phyloP scores from a whole-genome alignment of 305 asterid species.

The Fraxinus angustifolia region DNA sequence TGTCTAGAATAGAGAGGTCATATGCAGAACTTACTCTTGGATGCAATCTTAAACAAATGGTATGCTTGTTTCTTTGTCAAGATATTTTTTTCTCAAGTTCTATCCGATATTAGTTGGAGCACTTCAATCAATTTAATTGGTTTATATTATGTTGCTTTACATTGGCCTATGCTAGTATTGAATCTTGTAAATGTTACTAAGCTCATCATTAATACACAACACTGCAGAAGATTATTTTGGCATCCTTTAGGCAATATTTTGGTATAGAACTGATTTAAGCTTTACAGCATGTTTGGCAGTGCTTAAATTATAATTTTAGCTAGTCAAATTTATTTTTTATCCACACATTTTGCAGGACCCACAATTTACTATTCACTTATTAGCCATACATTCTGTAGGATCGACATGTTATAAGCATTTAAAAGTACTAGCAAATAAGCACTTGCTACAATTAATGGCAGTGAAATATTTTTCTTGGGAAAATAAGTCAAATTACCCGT shows the following conservation, averaged over 20 bases:
- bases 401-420: not conserved
- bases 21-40: constrained; percentile 75
- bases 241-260: not conserved
- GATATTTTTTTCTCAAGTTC: not conserved
- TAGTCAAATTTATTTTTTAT: not conserved
- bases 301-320: not conserved
- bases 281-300: not conserved
- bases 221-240: not conserved
- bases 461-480: not conserved
- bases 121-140: not conserved
- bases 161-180: not conserved
- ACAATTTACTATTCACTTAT: not conserved
- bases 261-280: not conserved
- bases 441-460: not conserved
- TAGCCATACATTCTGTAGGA: not conserved
- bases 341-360: not conserved
- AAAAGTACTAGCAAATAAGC: not conserved
- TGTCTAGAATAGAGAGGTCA: constrained; percentile 67
- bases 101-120: not conserved
- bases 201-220: not conserved
- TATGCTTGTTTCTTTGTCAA: constrained; percentile 24
- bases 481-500: not conserved
- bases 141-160: not conserved
- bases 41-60: constrained; percentile 72
- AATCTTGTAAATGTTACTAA: not conserved